Conservation (phyloP, 1,284 basidiomycete species). For the Trichosporon asahii region DNA sequence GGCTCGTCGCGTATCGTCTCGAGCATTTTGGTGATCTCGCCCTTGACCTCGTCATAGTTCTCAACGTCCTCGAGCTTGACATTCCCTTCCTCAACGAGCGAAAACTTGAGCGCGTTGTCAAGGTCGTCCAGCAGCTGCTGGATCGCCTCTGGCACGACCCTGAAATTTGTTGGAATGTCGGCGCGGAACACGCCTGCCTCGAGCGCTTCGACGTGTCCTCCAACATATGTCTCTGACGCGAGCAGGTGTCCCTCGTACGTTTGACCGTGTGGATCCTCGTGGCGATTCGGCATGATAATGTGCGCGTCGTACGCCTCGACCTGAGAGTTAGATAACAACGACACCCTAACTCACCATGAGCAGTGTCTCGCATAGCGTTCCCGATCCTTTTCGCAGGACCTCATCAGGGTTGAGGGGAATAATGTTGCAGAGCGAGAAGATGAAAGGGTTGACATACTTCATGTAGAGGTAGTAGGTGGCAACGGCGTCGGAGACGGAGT, state of each 20-base stretch:
- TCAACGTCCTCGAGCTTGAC: conserved; percentile 76
- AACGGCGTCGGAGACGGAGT: conserved; percentile 99
- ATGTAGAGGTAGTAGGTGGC: conserved; percentile 99
- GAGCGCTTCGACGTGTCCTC: conserved; percentile 96
- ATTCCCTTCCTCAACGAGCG: conserved; percentile 83
- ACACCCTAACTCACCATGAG: conserved; percentile 73
- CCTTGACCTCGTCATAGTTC: conserved; percentile 92
- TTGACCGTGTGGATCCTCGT: conserved; percentile 86
- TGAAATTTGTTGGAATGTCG: conserved; percentile 94
- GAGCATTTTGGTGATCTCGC: conserved; percentile 70
- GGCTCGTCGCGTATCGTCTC: conserved; percentile 91
- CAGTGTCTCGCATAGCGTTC: conserved; percentile 94
- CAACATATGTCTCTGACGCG: conserved; percentile 97
- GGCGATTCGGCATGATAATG: conserved; percentile 97
- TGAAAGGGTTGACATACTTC: conserved; percentile 99
- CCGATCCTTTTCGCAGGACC: conserved; percentile 91
- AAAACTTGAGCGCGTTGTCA: conserved; percentile 86
- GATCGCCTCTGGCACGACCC: conserved; percentile 81
- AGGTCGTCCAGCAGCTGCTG: conserved; percentile 94
- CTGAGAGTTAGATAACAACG: conserved; percentile 54
- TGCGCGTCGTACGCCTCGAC: conserved; percentile 88
- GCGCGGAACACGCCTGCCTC: conserved; percentile 98
- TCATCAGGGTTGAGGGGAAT: conserved; percentile 97
- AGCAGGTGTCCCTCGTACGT: conserved; percentile 96
- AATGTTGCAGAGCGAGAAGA: conserved; percentile 99